phyloP scores from a whole-genome alignment of 202 grass and related monocot species.

The Brachypodium distachyon region DNA sequence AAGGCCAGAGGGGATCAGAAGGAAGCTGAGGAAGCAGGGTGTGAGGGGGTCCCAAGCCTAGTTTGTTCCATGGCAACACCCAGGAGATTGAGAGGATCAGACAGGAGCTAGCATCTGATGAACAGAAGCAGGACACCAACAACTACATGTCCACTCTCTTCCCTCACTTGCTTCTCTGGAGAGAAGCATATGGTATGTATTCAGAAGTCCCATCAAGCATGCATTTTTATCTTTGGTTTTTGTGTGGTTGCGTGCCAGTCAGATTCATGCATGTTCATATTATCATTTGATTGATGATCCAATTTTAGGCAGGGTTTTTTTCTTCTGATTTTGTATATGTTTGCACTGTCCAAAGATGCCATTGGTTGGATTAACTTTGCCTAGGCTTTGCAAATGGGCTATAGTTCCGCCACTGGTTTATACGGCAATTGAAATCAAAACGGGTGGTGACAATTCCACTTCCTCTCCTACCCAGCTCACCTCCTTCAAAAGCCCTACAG shows the following conservation, averaged over 20 bases:
- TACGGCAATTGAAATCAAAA: too few species aligned
- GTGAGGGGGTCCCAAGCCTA: background rate
- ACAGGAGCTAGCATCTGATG: background rate
- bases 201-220: background rate
- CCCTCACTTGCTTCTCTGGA: background rate
- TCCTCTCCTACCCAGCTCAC: too few species aligned
- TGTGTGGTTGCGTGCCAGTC: background rate
- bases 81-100: background rate
- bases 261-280: background rate
- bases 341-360: background rate
- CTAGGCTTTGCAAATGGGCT: too few species aligned
- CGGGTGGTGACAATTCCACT: too few species aligned
- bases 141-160: constrained; percentile 1
- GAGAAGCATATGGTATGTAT: constrained; percentile 4
- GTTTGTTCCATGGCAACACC: constrained; percentile 1
- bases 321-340: background rate
- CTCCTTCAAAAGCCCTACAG: too few species aligned
- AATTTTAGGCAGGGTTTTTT: background rate
- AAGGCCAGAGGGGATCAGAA: background rate
- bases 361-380: background rate
- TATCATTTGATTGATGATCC: background rate
- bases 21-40: background rate
- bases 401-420: too few species aligned
- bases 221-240: background rate
- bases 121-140: background rate